A percentile compares a stretch with the other conserved stretches of the same genome.
These are phyloP conservation scores for Haplographium delicatum DNA, from an alignment of 495 filamentous ascomycete species.

Conservation along the genomic window DNA sequence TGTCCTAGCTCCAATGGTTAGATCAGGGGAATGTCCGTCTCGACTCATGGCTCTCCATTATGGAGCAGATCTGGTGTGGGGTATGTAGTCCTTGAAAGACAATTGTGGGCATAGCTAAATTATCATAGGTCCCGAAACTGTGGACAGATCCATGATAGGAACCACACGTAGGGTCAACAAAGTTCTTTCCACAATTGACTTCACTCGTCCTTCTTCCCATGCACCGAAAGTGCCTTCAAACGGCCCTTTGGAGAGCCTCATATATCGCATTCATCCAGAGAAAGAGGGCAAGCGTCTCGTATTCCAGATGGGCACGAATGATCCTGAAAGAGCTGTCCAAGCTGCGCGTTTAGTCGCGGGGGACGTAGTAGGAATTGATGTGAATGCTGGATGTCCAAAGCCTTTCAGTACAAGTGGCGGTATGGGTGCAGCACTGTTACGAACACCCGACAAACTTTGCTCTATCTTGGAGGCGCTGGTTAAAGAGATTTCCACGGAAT, in stretches of 20 bases:
- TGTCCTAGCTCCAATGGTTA: conserved; percentile 96
- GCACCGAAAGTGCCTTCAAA: conserved; percentile 39
- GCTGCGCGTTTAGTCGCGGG: conserved; percentile 76
- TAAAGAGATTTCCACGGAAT: conserved; percentile 63
- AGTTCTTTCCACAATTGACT: conserved; percentile 73
- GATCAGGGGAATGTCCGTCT: conserved; percentile 88
- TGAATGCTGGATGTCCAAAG: conserved; percentile 96
- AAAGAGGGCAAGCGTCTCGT: conserved; percentile 68
- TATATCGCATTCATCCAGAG: conserved; percentile 77
- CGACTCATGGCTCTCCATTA: conserved; percentile 85
- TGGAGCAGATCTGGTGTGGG: conserved; percentile 96
- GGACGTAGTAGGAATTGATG: conserved; percentile 89
- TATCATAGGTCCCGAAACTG: conserved; percentile 78
- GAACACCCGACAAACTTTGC: conserved; percentile 74
- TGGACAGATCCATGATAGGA: conserved; percentile 87
- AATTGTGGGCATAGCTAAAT: conserved; percentile 4
- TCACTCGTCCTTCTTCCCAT: conserved; percentile 68
- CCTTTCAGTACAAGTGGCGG: conserved; percentile 86
- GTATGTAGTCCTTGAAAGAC: conserved; percentile 31
- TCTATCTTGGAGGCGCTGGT: conserved; percentile 79
- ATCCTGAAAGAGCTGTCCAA: conserved; percentile 72
- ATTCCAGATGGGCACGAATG: conserved; percentile 86
- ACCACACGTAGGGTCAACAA: conserved; percentile 70
- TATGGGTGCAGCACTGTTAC: conserved; percentile 89
- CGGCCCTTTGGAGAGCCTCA: conserved; percentile 58